Evolutionary conservation across 129 eudicot genomes (phyloP).

Genomic region (Flaveria bidentis): DNA sequence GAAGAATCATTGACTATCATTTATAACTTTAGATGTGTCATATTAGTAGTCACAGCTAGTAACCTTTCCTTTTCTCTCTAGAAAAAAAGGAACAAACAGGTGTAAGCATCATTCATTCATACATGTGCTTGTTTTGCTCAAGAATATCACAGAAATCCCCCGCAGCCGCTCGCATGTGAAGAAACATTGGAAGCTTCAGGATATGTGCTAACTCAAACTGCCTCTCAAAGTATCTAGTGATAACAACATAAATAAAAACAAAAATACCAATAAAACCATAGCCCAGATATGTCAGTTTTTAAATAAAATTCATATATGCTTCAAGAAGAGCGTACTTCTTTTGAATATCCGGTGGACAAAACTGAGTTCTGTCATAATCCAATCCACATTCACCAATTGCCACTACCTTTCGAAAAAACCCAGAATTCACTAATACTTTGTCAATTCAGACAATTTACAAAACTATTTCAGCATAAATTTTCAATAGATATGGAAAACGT

Average conservation of each 20-base stretch:
- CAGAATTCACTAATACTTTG: neutral
- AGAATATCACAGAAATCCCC: constrained; percentile 89
- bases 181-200: constrained; percentile 95
- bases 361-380: constrained; percentile 97
- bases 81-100: neutral
- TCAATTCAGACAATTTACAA: neutral
- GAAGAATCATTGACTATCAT: constrained; percentile 10
- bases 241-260: constrained; percentile 6
- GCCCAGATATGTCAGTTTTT: neutral
- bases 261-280: neutral
- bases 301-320: neutral
- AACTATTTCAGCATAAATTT: neutral
- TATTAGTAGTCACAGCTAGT: neutral
- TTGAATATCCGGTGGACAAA: constrained; percentile 85
- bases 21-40: neutral
- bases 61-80: too few relatives aligned
- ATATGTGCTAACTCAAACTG: constrained; percentile 90
- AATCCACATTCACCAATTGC: constrained; percentile 99
- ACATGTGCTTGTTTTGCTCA: constrained; percentile 74
- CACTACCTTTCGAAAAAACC: constrained; percentile 65
- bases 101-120: constrained; percentile 23
- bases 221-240: constrained; percentile 81
- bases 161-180: constrained; percentile 98
- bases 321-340: constrained; percentile 61
- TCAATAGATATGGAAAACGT: neutral